Percentiles rank a stretch among this genome's conserved stretches.
Conservation (phyloP, 2,329 filamentous ascomycete species). For the Ophiostoma montium region DNA sequence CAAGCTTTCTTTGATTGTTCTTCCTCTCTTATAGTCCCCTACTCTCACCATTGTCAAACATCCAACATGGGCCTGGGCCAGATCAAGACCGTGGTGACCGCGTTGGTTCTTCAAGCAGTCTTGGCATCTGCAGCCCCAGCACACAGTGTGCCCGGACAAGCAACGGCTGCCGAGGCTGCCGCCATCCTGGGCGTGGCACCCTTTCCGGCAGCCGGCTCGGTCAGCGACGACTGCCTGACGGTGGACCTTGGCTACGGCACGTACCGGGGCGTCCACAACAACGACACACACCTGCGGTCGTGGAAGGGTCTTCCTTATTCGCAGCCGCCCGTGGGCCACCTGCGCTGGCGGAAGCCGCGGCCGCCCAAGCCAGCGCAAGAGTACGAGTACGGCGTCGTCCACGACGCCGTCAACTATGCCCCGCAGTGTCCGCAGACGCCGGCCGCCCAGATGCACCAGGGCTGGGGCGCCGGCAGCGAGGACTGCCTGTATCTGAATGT, state of each 20-base stretch:
- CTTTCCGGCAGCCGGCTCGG: slow-evolving; percentile 9
- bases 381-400: no score
- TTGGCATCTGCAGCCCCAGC: no score
- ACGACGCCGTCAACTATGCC: background rate
- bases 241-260: slow-evolving; percentile 6
- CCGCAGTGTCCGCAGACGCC: background rate
- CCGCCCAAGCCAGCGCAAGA: background rate
- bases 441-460: background rate
- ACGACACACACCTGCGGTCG: background rate
- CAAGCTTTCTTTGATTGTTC: no score
- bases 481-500: slow-evolving; percentile 33
- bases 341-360: slow-evolving; percentile 3
- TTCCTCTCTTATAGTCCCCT: no score
- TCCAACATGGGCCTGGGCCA: no score
- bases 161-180: background rate
- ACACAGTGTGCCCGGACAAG: background rate
- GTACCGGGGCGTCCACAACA: slow-evolving; percentile 1
- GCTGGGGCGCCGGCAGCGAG: slow-evolving; percentile 13
- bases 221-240: background rate
- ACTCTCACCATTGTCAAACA: no score
- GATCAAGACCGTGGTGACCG: no score
- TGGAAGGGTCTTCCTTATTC: slow-evolving; percentile 5
- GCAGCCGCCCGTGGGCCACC: background rate
- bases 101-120: no score
- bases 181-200: background rate